Conservation (phyloP, 805 yeast species). For the Geotrichum ghanense region DNA sequence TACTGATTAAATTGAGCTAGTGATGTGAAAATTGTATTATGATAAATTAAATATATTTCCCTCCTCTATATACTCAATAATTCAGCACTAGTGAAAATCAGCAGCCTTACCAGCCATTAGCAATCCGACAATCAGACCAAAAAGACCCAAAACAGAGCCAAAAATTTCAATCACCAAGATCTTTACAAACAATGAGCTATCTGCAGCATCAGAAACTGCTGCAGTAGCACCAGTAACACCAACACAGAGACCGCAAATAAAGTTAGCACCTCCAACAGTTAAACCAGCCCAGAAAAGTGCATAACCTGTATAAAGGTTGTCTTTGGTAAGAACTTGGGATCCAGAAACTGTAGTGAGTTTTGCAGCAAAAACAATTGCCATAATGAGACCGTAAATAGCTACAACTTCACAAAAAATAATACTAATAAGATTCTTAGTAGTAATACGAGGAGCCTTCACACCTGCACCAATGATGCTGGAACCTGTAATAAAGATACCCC, state of each 20-base stretch:
- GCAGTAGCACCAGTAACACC: constrained; percentile 99
- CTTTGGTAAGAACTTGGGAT: constrained; percentile 57
- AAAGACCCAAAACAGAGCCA: constrained; percentile 89
- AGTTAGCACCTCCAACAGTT: constrained; percentile 87
- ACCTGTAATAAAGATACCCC: constrained; percentile 91
- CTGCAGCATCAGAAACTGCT: constrained; percentile 96
- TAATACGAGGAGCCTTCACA: constrained; percentile 93
- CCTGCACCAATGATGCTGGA: constrained; percentile 95
- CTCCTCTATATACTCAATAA: too few relatives aligned
- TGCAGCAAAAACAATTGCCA: constrained; percentile 93
- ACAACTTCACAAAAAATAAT: constrained; percentile 99
- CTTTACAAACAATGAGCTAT: constrained; percentile 86
- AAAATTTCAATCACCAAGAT: constrained; percentile 95
- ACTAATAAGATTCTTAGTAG: constrained; percentile 91
- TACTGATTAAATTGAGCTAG: too few relatives aligned
- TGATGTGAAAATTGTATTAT: too few relatives aligned
- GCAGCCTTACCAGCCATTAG: constrained; percentile 94
- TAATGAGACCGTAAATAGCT: constrained; percentile 94
- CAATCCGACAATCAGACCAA: constrained; percentile 95
- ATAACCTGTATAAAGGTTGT: constrained; percentile 81
- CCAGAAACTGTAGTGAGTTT: constrained; percentile 59
- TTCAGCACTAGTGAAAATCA: constrained; percentile 60
- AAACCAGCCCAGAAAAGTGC: constrained; percentile 97
- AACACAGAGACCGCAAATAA: constrained; percentile 94
- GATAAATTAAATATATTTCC: too few relatives aligned